These are phyloP conservation scores for Curvularia sp. DNA, from an alignment of 2,329 filamentous ascomycete genomes.

Conservation along the genomic window DNA sequence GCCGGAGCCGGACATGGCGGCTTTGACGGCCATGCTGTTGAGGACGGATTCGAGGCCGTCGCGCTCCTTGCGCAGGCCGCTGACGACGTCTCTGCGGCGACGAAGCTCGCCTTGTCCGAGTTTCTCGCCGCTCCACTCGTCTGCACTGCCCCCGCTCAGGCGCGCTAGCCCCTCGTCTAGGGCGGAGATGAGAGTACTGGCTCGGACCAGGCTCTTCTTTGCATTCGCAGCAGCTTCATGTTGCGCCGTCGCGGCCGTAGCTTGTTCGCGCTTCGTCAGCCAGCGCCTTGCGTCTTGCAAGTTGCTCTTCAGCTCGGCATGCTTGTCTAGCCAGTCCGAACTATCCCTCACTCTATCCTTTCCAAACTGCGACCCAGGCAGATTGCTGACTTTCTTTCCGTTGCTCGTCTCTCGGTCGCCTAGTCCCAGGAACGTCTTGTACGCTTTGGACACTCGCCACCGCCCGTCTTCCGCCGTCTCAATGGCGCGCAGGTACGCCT, in stretches of 20 bases:
- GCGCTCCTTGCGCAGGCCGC: slow-evolving; percentile 73
- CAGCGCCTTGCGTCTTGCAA: slow-evolving; percentile 72
- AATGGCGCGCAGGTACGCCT: slow-evolving; percentile 75
- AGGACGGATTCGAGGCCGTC: slow-evolving; percentile 78
- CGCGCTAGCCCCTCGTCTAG: slow-evolving; percentile 69
- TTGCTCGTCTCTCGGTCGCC: slow-evolving; percentile 34
- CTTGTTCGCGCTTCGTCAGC: slow-evolving; percentile 72
- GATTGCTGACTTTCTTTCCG: slow-evolving; percentile 24
- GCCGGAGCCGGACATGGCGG: slow-evolving; percentile 53
- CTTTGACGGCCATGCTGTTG: slow-evolving; percentile 66
- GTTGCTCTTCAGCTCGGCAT: slow-evolving; percentile 74
- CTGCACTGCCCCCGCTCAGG: slow-evolving; percentile 44
- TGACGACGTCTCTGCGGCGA: slow-evolving; percentile 73
- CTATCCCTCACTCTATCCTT: slow-evolving; percentile 55
- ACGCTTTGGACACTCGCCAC: slow-evolving; percentile 77
- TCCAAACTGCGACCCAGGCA: slow-evolving; percentile 48
- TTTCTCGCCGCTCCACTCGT: slow-evolving; percentile 54
- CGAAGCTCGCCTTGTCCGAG: slow-evolving; percentile 78
- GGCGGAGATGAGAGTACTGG: slow-evolving; percentile 67
- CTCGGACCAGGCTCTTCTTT: slow-evolving; percentile 74
- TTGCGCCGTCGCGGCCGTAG: slow-evolving; percentile 64
- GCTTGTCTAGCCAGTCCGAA: slow-evolving; percentile 76
- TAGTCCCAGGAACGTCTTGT: slow-evolving; percentile 76
- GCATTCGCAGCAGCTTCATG: slow-evolving; percentile 76
- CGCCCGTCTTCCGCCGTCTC: slow-evolving; percentile 75